Conservation (phyloP, 306 rosid genomes). For the Luffa acutangula region DNA sequence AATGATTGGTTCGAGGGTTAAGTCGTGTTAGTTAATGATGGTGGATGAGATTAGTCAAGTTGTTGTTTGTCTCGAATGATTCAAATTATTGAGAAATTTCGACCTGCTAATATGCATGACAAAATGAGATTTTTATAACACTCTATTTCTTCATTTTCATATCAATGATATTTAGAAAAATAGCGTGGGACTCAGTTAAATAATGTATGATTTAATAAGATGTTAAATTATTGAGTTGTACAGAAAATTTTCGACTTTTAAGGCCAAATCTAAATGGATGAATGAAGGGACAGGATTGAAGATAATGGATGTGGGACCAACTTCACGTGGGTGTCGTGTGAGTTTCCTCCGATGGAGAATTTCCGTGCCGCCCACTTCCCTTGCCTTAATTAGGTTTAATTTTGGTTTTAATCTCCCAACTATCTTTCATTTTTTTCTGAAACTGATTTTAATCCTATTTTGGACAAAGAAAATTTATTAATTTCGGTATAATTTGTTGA, state of each 20-base stretch:
- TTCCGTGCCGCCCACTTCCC: background rate
- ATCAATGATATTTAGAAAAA: too few relatives aligned
- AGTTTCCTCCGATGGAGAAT: background rate
- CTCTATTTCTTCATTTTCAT: too few relatives aligned
- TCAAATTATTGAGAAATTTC: background rate
- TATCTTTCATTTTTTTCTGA: too few relatives aligned
- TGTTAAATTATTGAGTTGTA: too few relatives aligned
- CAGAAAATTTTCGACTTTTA: too few relatives aligned
- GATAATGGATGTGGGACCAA: background rate
- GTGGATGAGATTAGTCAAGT: background rate
- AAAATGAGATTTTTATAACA: background rate
- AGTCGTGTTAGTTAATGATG: background rate
- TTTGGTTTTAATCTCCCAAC: too few relatives aligned
- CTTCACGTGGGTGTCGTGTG: background rate
- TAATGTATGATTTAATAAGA: too few relatives aligned
- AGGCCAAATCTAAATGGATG: background rate
- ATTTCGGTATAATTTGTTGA: too few relatives aligned
- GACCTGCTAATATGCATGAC: background rate
- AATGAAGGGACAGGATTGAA: background rate
- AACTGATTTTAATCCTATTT: too few relatives aligned
- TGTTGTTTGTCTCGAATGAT: background rate
- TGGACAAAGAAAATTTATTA: too few relatives aligned
- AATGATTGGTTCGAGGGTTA: background rate
- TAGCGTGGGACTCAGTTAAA: too few relatives aligned
- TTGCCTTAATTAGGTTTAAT: background rate